Percentiles rank a stretch among this genome's conserved stretches.
Evolutionary conservation across 2,329 filamentous ascomycete genomes (phyloP).

Genomic region (Apiospora malaysiana): DNA sequence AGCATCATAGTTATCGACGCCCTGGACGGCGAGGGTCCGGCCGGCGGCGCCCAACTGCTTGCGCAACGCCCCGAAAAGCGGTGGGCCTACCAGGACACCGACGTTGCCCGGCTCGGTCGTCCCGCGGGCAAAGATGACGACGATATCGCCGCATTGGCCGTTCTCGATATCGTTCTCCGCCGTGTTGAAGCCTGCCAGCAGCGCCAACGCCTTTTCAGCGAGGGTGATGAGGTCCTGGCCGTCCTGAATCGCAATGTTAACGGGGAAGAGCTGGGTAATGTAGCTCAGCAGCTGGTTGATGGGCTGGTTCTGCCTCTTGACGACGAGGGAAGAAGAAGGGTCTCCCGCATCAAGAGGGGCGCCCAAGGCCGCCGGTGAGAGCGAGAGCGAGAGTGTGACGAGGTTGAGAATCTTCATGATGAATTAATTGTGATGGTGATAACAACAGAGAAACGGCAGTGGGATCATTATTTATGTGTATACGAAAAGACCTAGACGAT

Average conservation of each 20-base stretch:
- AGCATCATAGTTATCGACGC: conserved; percentile 23
- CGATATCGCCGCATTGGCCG: conserved; percentile 23
- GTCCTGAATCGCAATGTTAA: conserved; percentile 15
- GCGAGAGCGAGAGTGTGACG: not conserved
- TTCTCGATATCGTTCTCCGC: conserved; percentile 20
- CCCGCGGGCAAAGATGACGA: conserved; percentile 25
- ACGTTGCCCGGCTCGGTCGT: conserved; percentile 26
- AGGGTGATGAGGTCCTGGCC: not conserved
- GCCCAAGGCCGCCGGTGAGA: not conserved
- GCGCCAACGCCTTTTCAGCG: conserved; percentile 20
- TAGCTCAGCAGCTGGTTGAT: conserved; percentile 16
- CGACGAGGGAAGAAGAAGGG: not conserved
- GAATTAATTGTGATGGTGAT: not conserved
- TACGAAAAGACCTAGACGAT: not conserved
- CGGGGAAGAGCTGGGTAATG: conserved; percentile 23
- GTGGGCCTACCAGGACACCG: conserved; percentile 23
- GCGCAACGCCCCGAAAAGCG: conserved; percentile 21
- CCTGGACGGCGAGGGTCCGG: conserved; percentile 21
- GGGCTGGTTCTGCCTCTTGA: conserved; percentile 4
- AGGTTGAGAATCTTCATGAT: conserved; percentile 1
- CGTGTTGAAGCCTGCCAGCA: conserved; percentile 18
- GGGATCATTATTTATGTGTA: not conserved
- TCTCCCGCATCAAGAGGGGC: not conserved
- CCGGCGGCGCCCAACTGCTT: not conserved
- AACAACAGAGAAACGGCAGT: not conserved